A percentile compares a stretch with the other conserved stretches of the same genome.
phyloP scores from a whole-genome alignment of 108 stramenopile genomes.

The Pelagomonas calceolata region DNA sequence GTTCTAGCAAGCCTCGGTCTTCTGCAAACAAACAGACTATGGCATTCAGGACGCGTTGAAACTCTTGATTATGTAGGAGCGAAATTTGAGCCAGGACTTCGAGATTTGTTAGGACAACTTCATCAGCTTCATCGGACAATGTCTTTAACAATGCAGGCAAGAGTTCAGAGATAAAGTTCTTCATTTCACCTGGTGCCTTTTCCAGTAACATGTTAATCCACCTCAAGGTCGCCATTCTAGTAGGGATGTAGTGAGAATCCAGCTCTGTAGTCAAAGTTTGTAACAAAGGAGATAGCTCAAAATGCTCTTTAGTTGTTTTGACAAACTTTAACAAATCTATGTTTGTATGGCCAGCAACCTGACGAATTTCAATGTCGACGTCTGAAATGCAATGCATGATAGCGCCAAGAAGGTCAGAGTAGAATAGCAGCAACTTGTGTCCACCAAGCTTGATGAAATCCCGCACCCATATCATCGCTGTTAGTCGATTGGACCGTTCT shows the following conservation, averaged over 20 bases:
- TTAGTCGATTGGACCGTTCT: constrained; percentile 79
- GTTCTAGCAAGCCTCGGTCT: constrained; percentile 80
- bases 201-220: constrained; percentile 98
- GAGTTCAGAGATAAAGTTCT: constrained; percentile 64
- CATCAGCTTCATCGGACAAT: constrained; percentile 79
- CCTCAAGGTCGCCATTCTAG: constrained; percentile 74
- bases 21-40: constrained; percentile 73
- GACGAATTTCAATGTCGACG: constrained; percentile 71
- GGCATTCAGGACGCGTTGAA: constrained; percentile 77
- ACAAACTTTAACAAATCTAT: constrained; percentile 69
- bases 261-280: constrained; percentile 74
- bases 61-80: constrained; percentile 62
- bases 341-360: constrained; percentile 78
- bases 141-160: constrained; percentile 79
- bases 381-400: constrained; percentile 84
- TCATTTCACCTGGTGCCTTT: constrained; percentile 78
- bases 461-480: constrained; percentile 86
- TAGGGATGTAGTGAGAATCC: constrained; percentile 73
- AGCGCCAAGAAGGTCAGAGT: constrained; percentile 78
- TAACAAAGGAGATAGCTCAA: constrained; percentile 70
- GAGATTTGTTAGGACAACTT: constrained; percentile 75
- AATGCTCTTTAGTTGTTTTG: constrained; percentile 50
- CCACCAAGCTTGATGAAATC: constrained; percentile 86
- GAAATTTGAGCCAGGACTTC: constrained; percentile 86
- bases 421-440: constrained; percentile 70